Evolutionary conservation across 2,329 filamentous ascomycete species (phyloP).

Genomic region (Cladosporium sp.): DNA sequence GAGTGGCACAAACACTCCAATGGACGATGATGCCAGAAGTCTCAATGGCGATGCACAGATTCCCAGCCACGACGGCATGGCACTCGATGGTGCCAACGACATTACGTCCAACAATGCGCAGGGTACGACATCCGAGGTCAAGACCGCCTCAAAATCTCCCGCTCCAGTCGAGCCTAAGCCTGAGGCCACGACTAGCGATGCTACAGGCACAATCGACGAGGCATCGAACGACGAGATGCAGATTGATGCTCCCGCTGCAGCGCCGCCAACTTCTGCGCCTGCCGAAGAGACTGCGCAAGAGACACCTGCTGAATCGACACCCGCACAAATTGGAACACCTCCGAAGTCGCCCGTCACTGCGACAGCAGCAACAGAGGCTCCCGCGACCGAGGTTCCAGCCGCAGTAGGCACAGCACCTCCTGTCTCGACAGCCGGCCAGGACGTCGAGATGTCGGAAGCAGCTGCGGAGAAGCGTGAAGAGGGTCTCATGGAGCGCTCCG

Average conservation of each 20-base stretch:
- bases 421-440: conserved; percentile 12
- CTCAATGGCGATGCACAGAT: conserved; percentile 26
- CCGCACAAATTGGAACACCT: conserved; percentile 26
- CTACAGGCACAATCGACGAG: conserved; percentile 24
- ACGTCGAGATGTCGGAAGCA: conserved; percentile 25
- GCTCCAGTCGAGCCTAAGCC: conserved; percentile 10
- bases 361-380: not conserved
- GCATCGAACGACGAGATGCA: conserved; percentile 34
- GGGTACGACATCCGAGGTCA: conserved; percentile 24
- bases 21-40: conserved; percentile 27
- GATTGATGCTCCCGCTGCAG: conserved; percentile 15
- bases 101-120: conserved; percentile 19
- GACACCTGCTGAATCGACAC: conserved; percentile 28
- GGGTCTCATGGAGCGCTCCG: conserved; percentile 26
- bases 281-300: not conserved
- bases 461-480: conserved; percentile 27
- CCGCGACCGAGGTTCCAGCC: not conserved
- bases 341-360: conserved; percentile 16
- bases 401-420: conserved; percentile 9
- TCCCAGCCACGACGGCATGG: conserved; percentile 19
- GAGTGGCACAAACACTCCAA: conserved; percentile 44
- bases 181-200: not conserved
- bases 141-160: conserved; percentile 19
- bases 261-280: conserved; percentile 4
- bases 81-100: conserved; percentile 24